These are phyloP conservation scores for Alternaria brassicae DNA, from an alignment of 2,329 filamentous ascomycete genomes.

Conservation along the genomic window DNA sequence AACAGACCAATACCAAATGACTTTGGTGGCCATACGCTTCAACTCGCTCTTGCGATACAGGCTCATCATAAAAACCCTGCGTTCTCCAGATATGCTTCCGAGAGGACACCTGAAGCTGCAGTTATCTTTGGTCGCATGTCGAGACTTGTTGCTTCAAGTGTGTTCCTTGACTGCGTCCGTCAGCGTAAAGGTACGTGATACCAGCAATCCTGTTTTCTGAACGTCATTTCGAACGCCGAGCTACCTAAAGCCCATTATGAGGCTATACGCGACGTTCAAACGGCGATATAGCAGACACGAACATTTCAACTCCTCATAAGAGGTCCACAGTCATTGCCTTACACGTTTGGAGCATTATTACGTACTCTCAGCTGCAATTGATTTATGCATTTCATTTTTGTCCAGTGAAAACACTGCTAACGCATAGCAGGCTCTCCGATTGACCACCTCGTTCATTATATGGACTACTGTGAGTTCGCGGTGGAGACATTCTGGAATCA, in stretches of 20 bases:
- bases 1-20: slow-evolving; percentile 57
- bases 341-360: too few relatives aligned
- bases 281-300: too few relatives aligned
- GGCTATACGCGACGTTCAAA: too few relatives aligned
- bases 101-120: slow-evolving; percentile 50
- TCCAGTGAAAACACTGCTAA: too few relatives aligned
- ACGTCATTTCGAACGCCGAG: too few relatives aligned
- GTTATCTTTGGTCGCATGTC: slow-evolving; percentile 16
- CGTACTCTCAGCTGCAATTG: too few relatives aligned
- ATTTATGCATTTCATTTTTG: too few relatives aligned
- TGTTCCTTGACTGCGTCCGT: slow-evolving; percentile 56
- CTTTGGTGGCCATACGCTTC: slow-evolving; percentile 60
- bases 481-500: neutral
- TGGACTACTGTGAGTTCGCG: slow-evolving; percentile 38
- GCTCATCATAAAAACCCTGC: neutral
- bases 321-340: too few relatives aligned
- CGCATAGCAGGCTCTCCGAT: neutral
- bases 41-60: slow-evolving; percentile 54
- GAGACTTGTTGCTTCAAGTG: slow-evolving; percentile 57
- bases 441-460: neutral
- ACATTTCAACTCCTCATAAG: too few relatives aligned
- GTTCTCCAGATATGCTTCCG: neutral
- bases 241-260: too few relatives aligned
- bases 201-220: neutral
- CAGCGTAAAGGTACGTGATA: slow-evolving; percentile 35